Conservation (phyloP, 345 rosid species). For the Acer saccharum region DNA sequence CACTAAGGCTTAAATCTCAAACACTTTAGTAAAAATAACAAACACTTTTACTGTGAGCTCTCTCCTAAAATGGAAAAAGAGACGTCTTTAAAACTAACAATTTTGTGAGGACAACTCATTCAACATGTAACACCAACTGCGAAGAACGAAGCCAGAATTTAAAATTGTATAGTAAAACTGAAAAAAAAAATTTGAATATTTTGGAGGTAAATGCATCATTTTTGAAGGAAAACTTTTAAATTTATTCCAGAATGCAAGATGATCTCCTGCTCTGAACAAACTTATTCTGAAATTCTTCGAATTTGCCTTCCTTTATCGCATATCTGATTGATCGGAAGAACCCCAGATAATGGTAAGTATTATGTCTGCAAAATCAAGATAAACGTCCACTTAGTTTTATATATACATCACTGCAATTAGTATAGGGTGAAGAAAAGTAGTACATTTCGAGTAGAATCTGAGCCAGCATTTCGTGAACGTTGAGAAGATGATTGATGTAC, state of each 20-base stretch:
- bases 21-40: too few relatives aligned
- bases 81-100: too few relatives aligned
- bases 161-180: too few relatives aligned
- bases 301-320: slow-evolving; percentile 56
- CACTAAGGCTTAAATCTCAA: too few relatives aligned
- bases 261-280: slow-evolving; percentile 45
- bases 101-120: neutral
- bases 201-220: neutral
- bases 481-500: slow-evolving; percentile 74
- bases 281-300: slow-evolving; percentile 44
- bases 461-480: slow-evolving; percentile 77
- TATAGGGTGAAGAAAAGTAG: neutral
- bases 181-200: too few relatives aligned
- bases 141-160: neutral
- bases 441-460: slow-evolving; percentile 78
- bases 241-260: slow-evolving; percentile 23
- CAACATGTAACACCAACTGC: neutral
- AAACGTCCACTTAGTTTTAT: neutral
- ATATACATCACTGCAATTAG: neutral
- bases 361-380: slow-evolving; percentile 54
- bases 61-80: too few relatives aligned
- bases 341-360: slow-evolving; percentile 69
- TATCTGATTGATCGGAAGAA: slow-evolving; percentile 59
- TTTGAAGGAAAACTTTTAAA: neutral
- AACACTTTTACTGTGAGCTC: too few relatives aligned